These are phyloP conservation scores for Xerocomus amazonicus DNA, from an alignment of 1,284 basidiomycete genomes.

Conservation along the genomic window DNA sequence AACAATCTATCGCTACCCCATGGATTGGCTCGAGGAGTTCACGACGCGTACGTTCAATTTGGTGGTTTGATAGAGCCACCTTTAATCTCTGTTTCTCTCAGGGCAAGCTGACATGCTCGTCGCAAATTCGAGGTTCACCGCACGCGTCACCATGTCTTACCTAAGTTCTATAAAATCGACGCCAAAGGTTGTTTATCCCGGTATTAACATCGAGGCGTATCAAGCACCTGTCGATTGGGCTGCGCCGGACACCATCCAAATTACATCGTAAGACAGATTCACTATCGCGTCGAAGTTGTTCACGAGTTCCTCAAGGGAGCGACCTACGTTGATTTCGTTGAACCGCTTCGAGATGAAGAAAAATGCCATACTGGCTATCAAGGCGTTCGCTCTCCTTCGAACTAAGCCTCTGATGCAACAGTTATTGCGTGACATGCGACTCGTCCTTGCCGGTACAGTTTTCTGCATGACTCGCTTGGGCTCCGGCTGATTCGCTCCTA, in stretches of 20 bases:
- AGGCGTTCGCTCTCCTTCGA: conserved; percentile 64
- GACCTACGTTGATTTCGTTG: conserved; percentile 81
- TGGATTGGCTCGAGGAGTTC: conserved; percentile 87
- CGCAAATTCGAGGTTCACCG: conserved; percentile 91
- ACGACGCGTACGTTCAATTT: conserved; percentile 70
- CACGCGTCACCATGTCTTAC: conserved; percentile 71
- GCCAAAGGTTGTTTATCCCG: conserved; percentile 86
- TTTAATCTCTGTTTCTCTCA: conserved; percentile 28
- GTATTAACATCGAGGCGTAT: conserved; percentile 80
- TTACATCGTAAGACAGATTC: conserved; percentile 60
- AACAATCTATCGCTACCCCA: conserved; percentile 78
- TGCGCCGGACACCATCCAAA: conserved; percentile 51
- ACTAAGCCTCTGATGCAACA: conserved; percentile 13
- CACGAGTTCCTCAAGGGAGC: conserved; percentile 43
- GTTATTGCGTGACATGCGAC: conserved; percentile 40
- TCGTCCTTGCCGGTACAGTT: conserved; percentile 73
- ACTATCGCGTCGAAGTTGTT: not conserved
- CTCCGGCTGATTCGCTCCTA: conserved; percentile 20
- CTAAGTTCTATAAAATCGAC: conserved; percentile 65
- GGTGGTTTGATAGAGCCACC: not conserved
- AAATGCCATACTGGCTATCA: conserved; percentile 79
- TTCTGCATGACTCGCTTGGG: not conserved
- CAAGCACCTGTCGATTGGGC: conserved; percentile 40
- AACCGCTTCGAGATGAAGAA: conserved; percentile 98
- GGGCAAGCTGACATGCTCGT: conserved; percentile 87